Conservation (phyloP, 257 asterid species). For the Avicennia marina region DNA sequence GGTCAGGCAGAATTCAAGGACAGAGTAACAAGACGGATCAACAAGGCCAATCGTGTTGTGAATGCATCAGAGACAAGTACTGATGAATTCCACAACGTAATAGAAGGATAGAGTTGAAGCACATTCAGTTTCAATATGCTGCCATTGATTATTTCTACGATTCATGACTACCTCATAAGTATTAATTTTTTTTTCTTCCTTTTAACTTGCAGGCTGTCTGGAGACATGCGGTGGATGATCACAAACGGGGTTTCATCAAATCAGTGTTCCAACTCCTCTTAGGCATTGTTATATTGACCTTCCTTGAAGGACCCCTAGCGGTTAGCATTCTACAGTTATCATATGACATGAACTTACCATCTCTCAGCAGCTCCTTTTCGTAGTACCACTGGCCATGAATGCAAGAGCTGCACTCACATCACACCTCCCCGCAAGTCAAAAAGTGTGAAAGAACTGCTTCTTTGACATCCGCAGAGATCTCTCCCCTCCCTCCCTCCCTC, state of each 20-base stretch:
- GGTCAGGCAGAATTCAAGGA: constrained; percentile 35
- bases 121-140: neutral
- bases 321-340: constrained; percentile 36
- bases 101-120: neutral
- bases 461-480: constrained; percentile 70
- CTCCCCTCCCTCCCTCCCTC: too few species aligned
- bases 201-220: constrained; percentile 32
- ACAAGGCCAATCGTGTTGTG: constrained; percentile 30
- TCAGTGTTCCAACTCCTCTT: constrained; percentile 32
- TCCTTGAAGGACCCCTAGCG: constrained; percentile 51
- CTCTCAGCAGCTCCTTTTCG: constrained; percentile 53
- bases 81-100: constrained; percentile 32
- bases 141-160: neutral
- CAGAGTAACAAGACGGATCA: constrained; percentile 34
- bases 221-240: constrained; percentile 17
- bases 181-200: too few species aligned
- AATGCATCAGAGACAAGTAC: constrained; percentile 16
- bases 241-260: constrained; percentile 22
- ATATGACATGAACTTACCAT: constrained; percentile 31
- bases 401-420: constrained; percentile 42
- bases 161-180: too few species aligned
- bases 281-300: constrained; percentile 44
- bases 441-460: constrained; percentile 49
- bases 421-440: constrained; percentile 43
- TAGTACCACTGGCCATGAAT: constrained; percentile 50